Base-by-base conservation (phyloP, 2,329 filamentous ascomycete species). In the Corynespora cassiicola region DNA sequence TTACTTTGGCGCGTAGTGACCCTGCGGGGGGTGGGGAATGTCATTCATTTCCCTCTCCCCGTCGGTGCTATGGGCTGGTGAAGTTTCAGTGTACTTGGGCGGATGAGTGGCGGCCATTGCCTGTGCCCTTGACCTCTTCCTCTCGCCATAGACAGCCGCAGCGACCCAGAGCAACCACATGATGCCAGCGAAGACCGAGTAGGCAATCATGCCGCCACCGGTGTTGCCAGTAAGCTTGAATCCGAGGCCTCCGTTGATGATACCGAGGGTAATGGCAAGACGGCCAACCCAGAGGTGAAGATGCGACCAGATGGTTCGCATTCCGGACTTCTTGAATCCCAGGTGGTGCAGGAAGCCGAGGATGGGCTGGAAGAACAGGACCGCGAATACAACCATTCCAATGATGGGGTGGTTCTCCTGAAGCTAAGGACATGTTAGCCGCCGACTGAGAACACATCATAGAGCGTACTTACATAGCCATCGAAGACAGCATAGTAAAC, bases 241-340 rank as follows among this genome's bases (percentile, higher is more conserved):
- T 0, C 79, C 79, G 1, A 82, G 58, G 1, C 78, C 79, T n/a
- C 76, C 79, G 52, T 81, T 82, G 56, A 82, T 68, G 39, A 81
- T 76, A 3, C 76, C 79, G 1, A 81, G 61, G 0, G 72, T 65
- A 9, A 82, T 72, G 15, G 75, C 66, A 18, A 68, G 49, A 4
- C 79, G 70, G 12, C 79, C 79, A 17, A 80, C 52, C 79, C 79
- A 82, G 31, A 80, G 67, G 50, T 83, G 79, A 3, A 61, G 63
- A 43, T 76, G 70, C 0, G 75, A 76, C 57, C 72, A 75, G 6
- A 70, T 45, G 2, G 72, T 75, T 21, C 75, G 74, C 10, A 57
- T 58, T 6, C 68, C 66, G 10, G 70, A 68, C 46, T 72, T 75
- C 35, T 74, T 73, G 66, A 74, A 82, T 25, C 75, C 52, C 3